Evolutionary conservation across 139 green algal genomes (phyloP).

Genomic region (Eudorina sp.): DNA sequence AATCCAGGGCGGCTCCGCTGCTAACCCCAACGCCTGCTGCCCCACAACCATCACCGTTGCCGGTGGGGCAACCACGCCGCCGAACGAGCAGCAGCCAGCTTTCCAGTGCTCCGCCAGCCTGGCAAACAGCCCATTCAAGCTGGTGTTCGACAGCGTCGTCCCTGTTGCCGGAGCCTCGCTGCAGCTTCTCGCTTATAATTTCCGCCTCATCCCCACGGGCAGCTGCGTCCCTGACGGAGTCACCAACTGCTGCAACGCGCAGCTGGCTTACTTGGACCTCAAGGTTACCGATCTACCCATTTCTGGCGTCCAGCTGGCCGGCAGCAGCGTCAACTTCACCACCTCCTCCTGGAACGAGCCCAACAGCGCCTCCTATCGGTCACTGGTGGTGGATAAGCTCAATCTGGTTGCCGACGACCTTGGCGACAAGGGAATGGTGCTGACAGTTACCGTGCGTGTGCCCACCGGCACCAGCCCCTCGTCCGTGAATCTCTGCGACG

Average conservation of each 20-base stretch:
- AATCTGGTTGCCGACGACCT: conserved; percentile 26
- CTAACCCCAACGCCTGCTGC: conserved; percentile 49
- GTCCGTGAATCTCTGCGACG: conserved; percentile 39
- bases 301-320: conserved; percentile 11
- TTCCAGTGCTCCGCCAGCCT: conserved; percentile 42
- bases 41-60: conserved; percentile 8
- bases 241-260: conserved; percentile 47
- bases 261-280: conserved; percentile 42
- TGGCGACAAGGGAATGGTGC: neutral
- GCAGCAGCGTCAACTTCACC: neutral
- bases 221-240: neutral
- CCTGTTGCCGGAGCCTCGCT: neutral
- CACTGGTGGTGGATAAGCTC: conserved; percentile 39
- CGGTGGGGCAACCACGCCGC: too few relatives aligned
- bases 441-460: conserved; percentile 38
- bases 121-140: neutral
- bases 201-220: conserved; percentile 21
- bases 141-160: neutral
- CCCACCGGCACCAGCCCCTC: neutral
- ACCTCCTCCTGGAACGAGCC: conserved; percentile 44
- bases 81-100: too few relatives aligned
- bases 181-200: conserved; percentile 15
- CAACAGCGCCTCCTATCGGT: conserved; percentile 17
- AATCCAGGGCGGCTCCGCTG: conserved; percentile 22
- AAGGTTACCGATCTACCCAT: conserved; percentile 41